Evolutionary conservation across 768 basidiomycete genomes (phyloP), one percentile per base, ranked within the genome.

Genomic region (Kwoniella europaea): DNA sequence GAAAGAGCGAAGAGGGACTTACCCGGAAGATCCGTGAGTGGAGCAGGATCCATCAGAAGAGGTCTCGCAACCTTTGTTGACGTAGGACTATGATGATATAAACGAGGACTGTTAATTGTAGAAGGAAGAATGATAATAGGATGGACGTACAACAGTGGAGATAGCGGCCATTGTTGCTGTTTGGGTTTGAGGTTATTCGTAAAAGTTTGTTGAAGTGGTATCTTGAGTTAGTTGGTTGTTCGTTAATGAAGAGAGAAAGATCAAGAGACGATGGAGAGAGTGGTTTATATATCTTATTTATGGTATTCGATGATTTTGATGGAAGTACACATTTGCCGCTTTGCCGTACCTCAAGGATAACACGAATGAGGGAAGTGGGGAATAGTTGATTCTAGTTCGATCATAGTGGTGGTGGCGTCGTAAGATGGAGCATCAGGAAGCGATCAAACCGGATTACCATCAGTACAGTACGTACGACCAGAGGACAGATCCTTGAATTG

Each of bases 41-140:
- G 65, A 67, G 65, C 65, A 67, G 18, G 65, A 67, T 56, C 65
- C 65, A 46, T 67, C 65, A 59, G 56, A 67, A 20, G 65, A 67
- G 56, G 57, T 58, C 42, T 65, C 64, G 54, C 64, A 65, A 44
- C 55, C 64, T 42, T 65, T 56, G 65, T 67, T 67, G 44, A 67
- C 57, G 65, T 58, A 44, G 29, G 57, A 50, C 65, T 67, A n/a
- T 13, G 42, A 22, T n/a, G 41, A 4, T 10, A 27, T 27, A n/a
- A 62, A 9, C 13, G 16, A 15, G 61, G 10, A 65, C 3, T n/a
- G 13, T 18, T 20, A 50, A 4, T 18, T 4, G 24, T 52, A 50
- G 62, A 7, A 52, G 53, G 27, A 24, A 41, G 46, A 22, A 42
- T 13, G 20, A 44, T 10, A 35, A 10, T 0, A 42, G 50, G 18